Evolutionary conservation across 225 moss, liverwort and hornwort species (phyloP).

Genomic region (Thuidium tamariscinum): DNA sequence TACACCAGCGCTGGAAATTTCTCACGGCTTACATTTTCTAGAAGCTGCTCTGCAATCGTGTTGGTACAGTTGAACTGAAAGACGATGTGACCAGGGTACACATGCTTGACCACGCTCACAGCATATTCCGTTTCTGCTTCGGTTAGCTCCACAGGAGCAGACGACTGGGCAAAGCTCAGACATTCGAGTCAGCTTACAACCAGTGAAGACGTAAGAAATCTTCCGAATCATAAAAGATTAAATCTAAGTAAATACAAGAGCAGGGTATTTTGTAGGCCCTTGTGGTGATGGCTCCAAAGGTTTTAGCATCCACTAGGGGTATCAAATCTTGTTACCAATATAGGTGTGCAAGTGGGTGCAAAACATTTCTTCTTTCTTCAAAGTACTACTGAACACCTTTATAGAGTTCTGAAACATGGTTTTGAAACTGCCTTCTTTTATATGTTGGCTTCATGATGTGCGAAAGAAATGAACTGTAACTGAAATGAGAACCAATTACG

Average conservation of each 20-base stretch:
- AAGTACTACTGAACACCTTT: too few relatives aligned
- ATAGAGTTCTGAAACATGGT: too few relatives aligned
- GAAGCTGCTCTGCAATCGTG: conserved; percentile 77
- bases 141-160: conserved; percentile 69
- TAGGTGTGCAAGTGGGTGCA: too few relatives aligned
- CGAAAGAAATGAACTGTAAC: not conserved
- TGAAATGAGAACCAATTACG: not conserved
- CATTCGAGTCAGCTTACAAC: not conserved
- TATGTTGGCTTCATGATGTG: too few relatives aligned
- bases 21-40: conserved; percentile 54
- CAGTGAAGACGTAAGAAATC: not conserved
- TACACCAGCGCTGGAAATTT: not conserved
- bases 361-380: too few relatives aligned
- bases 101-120: conserved; percentile 75
- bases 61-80: conserved; percentile 96
- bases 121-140: conserved; percentile 93
- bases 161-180: conserved; percentile 44
- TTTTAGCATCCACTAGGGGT: too few relatives aligned
- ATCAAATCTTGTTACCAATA: too few relatives aligned
- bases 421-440: too few relatives aligned
- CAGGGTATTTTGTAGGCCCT: too few relatives aligned
- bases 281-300: too few relatives aligned
- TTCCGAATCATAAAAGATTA: not conserved
- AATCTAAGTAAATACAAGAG: not conserved
- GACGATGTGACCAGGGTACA: conserved; percentile 69